Percentiles rank a stretch among this genome's conserved stretches.
These are phyloP conservation scores for Urtica urens DNA, from an alignment of 306 rosid species.

Conservation along the genomic window DNA sequence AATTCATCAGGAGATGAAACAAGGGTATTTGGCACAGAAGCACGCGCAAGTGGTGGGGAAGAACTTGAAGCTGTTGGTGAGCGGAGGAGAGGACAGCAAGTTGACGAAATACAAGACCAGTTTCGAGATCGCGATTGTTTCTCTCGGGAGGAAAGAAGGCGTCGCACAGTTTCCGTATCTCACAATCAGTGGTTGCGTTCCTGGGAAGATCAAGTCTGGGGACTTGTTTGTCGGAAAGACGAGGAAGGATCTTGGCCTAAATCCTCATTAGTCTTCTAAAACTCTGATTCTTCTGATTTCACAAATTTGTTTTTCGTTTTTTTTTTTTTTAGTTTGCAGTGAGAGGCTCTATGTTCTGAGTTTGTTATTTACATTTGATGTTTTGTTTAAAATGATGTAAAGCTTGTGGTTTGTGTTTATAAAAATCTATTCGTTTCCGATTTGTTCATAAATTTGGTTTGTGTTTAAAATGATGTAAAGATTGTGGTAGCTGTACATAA, in stretches of 20 bases:
- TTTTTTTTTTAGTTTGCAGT: too few species aligned
- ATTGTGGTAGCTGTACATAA: too few species aligned
- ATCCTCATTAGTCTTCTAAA: neutral
- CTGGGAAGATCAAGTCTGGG: constrained; percentile 61
- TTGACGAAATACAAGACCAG: constrained; percentile 17
- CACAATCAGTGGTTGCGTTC: constrained; percentile 39
- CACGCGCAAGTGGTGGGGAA: constrained; percentile 21
- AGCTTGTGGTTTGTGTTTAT: too few species aligned
- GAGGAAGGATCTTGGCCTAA: constrained; percentile 54
- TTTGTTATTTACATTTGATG: too few species aligned
- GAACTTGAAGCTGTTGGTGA: constrained; percentile 22
- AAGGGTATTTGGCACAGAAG: constrained; percentile 16
- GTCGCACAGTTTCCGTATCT: constrained; percentile 30
- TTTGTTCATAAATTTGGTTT: too few species aligned
- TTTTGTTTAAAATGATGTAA: too few species aligned
- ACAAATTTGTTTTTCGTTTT: too few species aligned
- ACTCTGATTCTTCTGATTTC: too few species aligned
- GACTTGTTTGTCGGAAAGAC: constrained; percentile 75
- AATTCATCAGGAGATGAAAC: constrained; percentile 23
- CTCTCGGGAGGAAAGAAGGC: constrained; percentile 31
- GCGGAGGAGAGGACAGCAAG: constrained; percentile 17
- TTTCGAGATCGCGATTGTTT: constrained; percentile 19
- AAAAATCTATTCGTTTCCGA: too few species aligned
- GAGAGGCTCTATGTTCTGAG: too few species aligned
- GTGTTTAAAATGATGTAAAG: too few species aligned